Conservation (phyloP, 2,329 filamentous ascomycete genomes). For the Dendryphion nanum region DNA sequence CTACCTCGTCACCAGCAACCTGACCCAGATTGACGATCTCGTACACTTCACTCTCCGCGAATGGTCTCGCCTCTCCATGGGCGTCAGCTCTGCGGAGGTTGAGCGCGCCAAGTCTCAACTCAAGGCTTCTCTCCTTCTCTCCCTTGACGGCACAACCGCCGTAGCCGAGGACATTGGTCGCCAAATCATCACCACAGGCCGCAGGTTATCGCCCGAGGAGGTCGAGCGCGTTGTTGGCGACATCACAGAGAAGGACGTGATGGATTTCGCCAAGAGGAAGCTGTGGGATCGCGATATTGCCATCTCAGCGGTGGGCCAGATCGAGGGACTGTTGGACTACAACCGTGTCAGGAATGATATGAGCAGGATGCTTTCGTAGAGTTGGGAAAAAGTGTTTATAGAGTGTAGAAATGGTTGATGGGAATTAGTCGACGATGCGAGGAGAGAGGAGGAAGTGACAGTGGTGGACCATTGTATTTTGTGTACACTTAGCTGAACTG, state of each 20-base stretch:
- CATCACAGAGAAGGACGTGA: conserved; percentile 94
- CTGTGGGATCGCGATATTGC: conserved; percentile 98
- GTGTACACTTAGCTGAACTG: conserved; percentile 10
- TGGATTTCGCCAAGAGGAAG: conserved; percentile 92
- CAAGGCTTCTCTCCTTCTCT: conserved; percentile 96
- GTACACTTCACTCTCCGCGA: conserved; percentile 98
- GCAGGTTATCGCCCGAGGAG: conserved; percentile 86
- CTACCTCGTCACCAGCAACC: conserved; percentile 92
- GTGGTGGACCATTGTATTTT: conserved; percentile 8
- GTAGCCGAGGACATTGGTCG: conserved; percentile 98
- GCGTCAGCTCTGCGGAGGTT: conserved; percentile 84
- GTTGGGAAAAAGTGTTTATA: background rate
- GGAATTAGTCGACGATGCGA: background rate
- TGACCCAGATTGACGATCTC: conserved; percentile 85
- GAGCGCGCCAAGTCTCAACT: conserved; percentile 99
- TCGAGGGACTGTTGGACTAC: conserved; percentile 82
- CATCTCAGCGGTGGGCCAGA: conserved; percentile 86
- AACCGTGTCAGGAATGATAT: conserved; percentile 78
- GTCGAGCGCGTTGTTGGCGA: conserved; percentile 87
- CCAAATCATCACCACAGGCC: conserved; percentile 96
- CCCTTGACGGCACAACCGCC: conserved; percentile 94
- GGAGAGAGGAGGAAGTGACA: background rate
- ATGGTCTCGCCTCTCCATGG: conserved; percentile 92
- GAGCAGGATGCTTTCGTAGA: conserved; percentile 65
- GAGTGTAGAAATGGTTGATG: background rate